These are phyloP conservation scores for Dalbergia oliveri DNA, from an alignment of 306 rosid genomes.

Conservation along the genomic window DNA sequence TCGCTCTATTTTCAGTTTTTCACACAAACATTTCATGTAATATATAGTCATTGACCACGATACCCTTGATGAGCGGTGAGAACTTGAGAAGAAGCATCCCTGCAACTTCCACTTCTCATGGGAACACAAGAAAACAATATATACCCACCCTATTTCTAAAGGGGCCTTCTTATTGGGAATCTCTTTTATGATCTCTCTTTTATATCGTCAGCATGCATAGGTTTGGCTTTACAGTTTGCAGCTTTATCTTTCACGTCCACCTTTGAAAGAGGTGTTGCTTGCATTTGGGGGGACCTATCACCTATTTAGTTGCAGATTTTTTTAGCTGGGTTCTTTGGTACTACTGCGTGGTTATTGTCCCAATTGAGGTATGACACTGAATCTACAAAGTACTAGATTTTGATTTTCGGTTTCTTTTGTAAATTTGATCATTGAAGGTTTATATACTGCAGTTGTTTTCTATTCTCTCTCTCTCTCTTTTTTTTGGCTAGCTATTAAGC, in stretches of 20 bases:
- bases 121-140: constrained; percentile 21
- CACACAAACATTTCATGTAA: neutral
- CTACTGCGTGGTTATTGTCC: too few species aligned
- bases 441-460: too few species aligned
- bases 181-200: neutral
- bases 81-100: neutral
- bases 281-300: neutral
- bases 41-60: neutral
- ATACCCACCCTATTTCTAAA: constrained; percentile 9
- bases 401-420: too few species aligned
- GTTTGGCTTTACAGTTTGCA: constrained; percentile 1
- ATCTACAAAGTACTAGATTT: too few species aligned
- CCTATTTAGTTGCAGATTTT: neutral
- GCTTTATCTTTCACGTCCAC: constrained; percentile 6
- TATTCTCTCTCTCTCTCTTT: too few species aligned
- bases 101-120: constrained; percentile 56
- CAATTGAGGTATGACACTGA: too few species aligned
- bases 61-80: neutral
- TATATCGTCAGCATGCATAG: neutral
- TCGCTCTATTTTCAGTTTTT: neutral
- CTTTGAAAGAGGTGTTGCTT: neutral
- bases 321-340: too few species aligned
- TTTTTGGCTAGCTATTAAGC: too few species aligned
- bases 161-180: neutral
- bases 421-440: neutral